These are phyloP conservation scores for Eleusine indica DNA, from an alignment of 176 grass and related monocot genomes.

Conservation along the genomic window DNA sequence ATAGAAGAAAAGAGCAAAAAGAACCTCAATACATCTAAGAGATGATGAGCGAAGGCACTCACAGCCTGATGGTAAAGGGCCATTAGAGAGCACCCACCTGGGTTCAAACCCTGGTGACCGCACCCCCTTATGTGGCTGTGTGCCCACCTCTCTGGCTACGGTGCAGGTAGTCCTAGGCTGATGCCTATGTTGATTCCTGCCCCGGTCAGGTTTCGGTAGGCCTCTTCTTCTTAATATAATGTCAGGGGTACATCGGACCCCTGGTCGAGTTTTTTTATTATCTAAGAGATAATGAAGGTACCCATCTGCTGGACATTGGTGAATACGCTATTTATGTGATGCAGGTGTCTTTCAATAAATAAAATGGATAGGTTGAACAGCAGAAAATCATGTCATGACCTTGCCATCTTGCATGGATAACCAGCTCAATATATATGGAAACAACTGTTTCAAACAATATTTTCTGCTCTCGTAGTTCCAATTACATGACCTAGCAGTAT, in stretches of 20 bases:
- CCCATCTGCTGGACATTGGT: not conserved
- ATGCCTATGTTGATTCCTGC: too few relatives aligned
- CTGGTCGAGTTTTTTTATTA: too few relatives aligned
- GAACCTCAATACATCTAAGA: not conserved
- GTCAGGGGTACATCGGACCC: too few relatives aligned
- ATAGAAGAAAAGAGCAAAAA: not conserved
- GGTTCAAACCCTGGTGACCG: too few relatives aligned
- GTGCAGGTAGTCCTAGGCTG: too few relatives aligned
- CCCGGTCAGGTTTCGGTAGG: too few relatives aligned
- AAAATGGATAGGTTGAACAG: not conserved
- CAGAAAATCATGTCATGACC: not conserved
- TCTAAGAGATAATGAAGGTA: not conserved
- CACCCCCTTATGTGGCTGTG: too few relatives aligned
- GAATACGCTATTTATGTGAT: not conserved
- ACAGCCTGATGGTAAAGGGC: too few relatives aligned
- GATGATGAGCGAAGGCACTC: not conserved
- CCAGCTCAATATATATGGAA: not conserved
- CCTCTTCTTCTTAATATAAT: too few relatives aligned
- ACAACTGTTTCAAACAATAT: not conserved
- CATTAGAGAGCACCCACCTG: too few relatives aligned
- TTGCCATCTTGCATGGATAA: not conserved
- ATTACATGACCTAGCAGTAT: not conserved
- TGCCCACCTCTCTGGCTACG: too few relatives aligned
- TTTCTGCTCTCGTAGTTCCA: not conserved
- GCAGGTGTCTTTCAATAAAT: not conserved